Percentiles rank a stretch among this genome's conserved stretches.
Conservation (phyloP, 495 filamentous ascomycete species). For the Penicillium ucsense region DNA sequence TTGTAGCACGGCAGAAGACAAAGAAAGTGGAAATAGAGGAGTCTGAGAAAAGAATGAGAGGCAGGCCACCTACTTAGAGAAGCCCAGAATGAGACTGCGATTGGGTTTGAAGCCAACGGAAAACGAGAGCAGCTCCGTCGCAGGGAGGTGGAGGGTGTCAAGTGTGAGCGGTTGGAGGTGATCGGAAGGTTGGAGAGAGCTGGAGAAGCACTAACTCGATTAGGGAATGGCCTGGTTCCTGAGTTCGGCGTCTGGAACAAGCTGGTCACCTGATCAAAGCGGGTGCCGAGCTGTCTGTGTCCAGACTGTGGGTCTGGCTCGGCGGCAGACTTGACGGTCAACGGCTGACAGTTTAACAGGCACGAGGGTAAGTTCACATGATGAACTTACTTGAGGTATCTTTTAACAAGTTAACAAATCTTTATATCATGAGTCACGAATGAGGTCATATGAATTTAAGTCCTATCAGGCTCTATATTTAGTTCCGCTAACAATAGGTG, state of each 20-base stretch:
- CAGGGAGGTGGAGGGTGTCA: slow-evolving; percentile 3
- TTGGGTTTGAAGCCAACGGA: slow-evolving; percentile 7
- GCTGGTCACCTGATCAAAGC: not conserved
- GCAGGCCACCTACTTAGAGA: slow-evolving; percentile 42
- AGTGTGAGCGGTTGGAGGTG: not conserved
- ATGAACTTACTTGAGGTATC: no score
- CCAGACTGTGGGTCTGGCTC: no score
- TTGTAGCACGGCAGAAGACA: not conserved
- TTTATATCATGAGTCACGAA: no score
- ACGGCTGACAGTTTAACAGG: no score
- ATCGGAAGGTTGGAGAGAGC: slow-evolving; percentile 11
- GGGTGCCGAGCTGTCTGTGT: not conserved
- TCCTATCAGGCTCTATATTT: no score
- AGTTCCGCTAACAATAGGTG: no score
- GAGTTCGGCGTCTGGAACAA: not conserved
- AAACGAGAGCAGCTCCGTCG: slow-evolving; percentile 7
- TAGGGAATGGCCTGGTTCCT: slow-evolving; percentile 3
- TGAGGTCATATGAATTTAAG: no score
- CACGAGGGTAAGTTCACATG: no score
- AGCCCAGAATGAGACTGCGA: slow-evolving; percentile 21
- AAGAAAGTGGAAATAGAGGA: slow-evolving; percentile 9
- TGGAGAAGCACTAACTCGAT: slow-evolving; percentile 13
- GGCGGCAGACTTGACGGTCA: no score
- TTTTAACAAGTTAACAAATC: no score
- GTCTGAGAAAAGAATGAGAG: slow-evolving; percentile 9